Evolutionary conservation across 1,284 basidiomycete species (phyloP), one percentile per base, ranked within the genome.

Genomic region (Ceratobasidium sp.): DNA sequence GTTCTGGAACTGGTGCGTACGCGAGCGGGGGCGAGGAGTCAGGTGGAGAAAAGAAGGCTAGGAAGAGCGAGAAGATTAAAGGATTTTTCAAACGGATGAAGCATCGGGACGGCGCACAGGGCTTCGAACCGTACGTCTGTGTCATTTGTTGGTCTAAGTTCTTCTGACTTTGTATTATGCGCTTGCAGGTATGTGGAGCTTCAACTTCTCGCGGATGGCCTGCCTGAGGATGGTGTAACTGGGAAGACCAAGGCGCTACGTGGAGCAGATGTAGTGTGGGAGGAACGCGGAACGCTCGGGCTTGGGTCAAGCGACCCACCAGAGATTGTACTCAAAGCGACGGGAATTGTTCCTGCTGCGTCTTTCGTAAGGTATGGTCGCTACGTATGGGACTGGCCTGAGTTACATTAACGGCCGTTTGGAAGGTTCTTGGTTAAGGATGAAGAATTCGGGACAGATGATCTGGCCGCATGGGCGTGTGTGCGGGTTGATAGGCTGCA

Each of bases 371-470:
- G n/a, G 66, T 69, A 18, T 58, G 11, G 35, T 3, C 44, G 26
- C 23, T 46, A 32, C 26, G 7, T 16, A n/a, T n/a, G n/a, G n/a
- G n/a, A n/a, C n/a, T n/a, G n/a, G n/a, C 52, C 11, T 44, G 9
- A 26, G 43, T 44, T n/a, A 61, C 21, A 23, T 16, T 43, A 43
- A 43, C 44, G 7, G 6, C 35, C 7, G 35, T 41, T 41, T 8
- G 38, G 13, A 8, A 69, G 66, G 26, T 69, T 69, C 38, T 44
- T 46, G 35, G 35, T 69, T 16, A 69, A 69, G 23, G 66, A 69
- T 43, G 41, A 69, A 55, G 66, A 69, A 54, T 44, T 69, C 26
- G 66, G 66, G n/a, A 57, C 52, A 1, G 66, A 69, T 32, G 66
- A 69, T 35, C 28, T 57, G 13, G 66, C 35, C 6, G 66, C 35